Evolutionary conservation across 345 rosid genomes (phyloP).

Genomic region (Boechera stricta): DNA sequence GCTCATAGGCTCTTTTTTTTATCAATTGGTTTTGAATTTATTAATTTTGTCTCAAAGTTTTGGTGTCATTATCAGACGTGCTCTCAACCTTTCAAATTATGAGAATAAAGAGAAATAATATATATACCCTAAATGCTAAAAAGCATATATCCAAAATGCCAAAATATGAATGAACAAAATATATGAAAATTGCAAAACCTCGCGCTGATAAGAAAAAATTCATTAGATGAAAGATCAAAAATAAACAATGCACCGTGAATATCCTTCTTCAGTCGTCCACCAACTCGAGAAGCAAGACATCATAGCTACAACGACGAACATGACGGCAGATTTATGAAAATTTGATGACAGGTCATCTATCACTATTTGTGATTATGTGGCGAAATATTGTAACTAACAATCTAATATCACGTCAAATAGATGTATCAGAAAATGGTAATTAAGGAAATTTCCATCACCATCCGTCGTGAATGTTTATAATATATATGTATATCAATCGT

Average conservation of each 20-base stretch:
- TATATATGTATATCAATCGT: too few species aligned
- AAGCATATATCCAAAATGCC: slow-evolving; percentile 16
- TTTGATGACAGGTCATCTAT: neutral
- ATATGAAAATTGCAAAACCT: neutral
- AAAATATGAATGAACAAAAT: neutral
- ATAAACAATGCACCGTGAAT: slow-evolving; percentile 5
- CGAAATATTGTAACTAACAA: neutral
- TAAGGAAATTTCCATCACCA: neutral
- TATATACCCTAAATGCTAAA: neutral
- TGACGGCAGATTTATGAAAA: neutral
- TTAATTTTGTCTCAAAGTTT: neutral
- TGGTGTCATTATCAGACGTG: slow-evolving; percentile 30
- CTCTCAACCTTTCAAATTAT: slow-evolving; percentile 17
- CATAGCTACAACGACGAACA: slow-evolving; percentile 5
- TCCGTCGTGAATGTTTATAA: too few species aligned
- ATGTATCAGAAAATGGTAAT: neutral
- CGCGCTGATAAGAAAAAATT: neutral
- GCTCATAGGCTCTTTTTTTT: slow-evolving; percentile 10
- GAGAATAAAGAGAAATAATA: slow-evolving; percentile 13
- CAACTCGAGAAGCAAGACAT: slow-evolving; percentile 3
- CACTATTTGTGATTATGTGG: slow-evolving; percentile 1
- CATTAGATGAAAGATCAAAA: neutral
- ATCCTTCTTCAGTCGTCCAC: slow-evolving; percentile 1
- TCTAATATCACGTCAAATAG: neutral
- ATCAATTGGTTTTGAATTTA: neutral